Base-by-base conservation (phyloP, 1,139 yeast species). In the Magnusiomyces suaveolens region DNA sequence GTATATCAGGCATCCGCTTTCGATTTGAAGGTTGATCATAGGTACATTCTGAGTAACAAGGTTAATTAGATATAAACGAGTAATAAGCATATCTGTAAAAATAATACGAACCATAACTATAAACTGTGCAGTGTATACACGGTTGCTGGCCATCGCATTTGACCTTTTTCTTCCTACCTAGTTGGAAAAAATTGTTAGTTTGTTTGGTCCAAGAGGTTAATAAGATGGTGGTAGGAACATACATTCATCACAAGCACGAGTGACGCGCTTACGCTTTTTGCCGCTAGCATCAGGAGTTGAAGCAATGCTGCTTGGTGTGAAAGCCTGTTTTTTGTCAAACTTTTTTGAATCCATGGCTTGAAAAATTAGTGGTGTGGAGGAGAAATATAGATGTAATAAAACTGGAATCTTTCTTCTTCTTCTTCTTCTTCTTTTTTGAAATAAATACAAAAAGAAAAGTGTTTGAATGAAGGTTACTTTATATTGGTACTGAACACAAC, bases 91-190 rank as follows among this genome's bases (percentile, higher is more conserved):
- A n/a, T n/a, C n/a, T n/a, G n/a, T n/a, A 29, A 8, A 29, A 8
- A 12, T 12, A 29, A 29, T 79, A 81, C 23, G 81, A 75, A 67
- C 92, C 78, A 68, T 84, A 87, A 10, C 88, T 82, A 69, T 88
- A 89, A 1, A 88, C 96, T 0, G 96, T 86, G 66, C 96, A 87
- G 66, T 86, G 94, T 51, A 84, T 83, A 69, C 96, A 88, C 1
- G 95, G 95, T 62, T 82, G 83, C 64, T 82, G 81, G 18, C 96
- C 96, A 60, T 87, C 94, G 69, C 96, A 88, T 65, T 85, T 85
- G 62, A 87, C 90, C 69, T 88, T 88, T 66, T 86, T 83, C 67
- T 80, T 73, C n/a, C 72, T 67, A 50, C 69, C 69, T 65, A 46
- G 14, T 39, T 20, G 44, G 18, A 14, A 36, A 18, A 10, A n/a